phyloP scores from a whole-genome alignment of 1,284 basidiomycete genomes.

The Tausonia pullulans region DNA sequence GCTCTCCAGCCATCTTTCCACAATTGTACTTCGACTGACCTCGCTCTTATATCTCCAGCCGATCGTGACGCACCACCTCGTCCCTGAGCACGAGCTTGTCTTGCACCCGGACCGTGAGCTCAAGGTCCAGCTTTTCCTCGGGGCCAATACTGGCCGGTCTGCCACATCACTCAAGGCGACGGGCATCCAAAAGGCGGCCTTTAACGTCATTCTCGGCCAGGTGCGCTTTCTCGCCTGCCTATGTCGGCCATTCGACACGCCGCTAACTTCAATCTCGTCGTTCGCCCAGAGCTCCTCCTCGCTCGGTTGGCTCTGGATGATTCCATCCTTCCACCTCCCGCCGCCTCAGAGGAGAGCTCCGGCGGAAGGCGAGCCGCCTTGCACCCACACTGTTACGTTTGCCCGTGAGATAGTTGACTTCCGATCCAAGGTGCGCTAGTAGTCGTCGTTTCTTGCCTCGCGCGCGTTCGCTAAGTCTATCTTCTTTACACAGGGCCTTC shows the following conservation, averaged over 20 bases:
- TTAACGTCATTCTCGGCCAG: constrained; percentile 43
- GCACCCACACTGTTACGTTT: constrained; percentile 13
- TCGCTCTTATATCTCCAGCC: neutral
- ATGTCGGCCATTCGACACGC: neutral
- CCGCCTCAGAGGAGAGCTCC: neutral
- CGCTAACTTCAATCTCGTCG: constrained; percentile 39
- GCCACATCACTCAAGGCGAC: neutral
- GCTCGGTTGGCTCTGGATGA: constrained; percentile 72
- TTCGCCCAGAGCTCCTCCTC: constrained; percentile 24
- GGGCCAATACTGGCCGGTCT: neutral
- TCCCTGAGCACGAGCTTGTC: neutral
- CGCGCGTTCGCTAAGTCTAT: too few species aligned
- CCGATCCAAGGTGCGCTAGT: neutral
- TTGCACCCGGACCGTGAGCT: constrained; percentile 9
- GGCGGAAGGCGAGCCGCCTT: neutral
- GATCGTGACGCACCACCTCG: constrained; percentile 13
- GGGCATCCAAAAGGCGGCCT: neutral
- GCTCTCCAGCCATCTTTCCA: neutral
- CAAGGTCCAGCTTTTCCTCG: constrained; percentile 13
- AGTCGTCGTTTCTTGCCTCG: too few species aligned
- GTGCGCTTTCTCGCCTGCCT: constrained; percentile 31
- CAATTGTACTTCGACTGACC: neutral
- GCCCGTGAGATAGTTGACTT: constrained; percentile 13
- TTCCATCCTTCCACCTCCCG: constrained; percentile 68
- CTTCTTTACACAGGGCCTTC: neutral